Percentiles rank a stretch among this genome's conserved stretches.
Conservation (phyloP, 345 rosid species). For the Dipteronia sinensis region DNA sequence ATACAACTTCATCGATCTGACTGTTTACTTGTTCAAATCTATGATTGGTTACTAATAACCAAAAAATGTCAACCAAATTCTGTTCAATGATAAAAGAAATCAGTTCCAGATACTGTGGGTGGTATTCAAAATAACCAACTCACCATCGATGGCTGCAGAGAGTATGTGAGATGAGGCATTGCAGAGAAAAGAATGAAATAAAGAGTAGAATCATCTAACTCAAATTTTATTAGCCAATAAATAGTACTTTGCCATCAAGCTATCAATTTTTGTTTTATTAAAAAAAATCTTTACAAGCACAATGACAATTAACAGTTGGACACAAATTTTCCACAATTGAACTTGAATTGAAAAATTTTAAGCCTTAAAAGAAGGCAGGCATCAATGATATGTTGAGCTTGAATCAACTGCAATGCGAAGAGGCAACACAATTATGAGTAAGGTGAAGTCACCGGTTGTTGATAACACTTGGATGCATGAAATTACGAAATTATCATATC, state of each 20-base stretch:
- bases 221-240: conserved; percentile 14
- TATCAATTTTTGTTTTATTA: background rate
- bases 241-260: background rate
- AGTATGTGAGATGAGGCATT: background rate
- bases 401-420: conserved; percentile 5
- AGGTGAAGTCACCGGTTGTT: background rate
- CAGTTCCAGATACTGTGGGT: background rate
- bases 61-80: background rate
- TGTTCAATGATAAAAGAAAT: background rate
- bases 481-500: conserved; percentile 29
- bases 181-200: background rate
- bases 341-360: conserved; percentile 11
- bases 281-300: conserved; percentile 13
- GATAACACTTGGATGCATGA: background rate
- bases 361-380: conserved; percentile 12
- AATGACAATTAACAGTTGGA: conserved; percentile 10
- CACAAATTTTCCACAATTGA: conserved; percentile 15
- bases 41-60: background rate
- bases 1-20: background rate
- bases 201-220: background rate
- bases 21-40: background rate
- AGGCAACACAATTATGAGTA: background rate
- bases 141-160: background rate
- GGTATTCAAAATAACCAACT: too few relatives aligned
- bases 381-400: conserved; percentile 15